phyloP scores from a whole-genome alignment of 495 filamentous ascomycete genomes.

The Jackrogersella minutella region DNA sequence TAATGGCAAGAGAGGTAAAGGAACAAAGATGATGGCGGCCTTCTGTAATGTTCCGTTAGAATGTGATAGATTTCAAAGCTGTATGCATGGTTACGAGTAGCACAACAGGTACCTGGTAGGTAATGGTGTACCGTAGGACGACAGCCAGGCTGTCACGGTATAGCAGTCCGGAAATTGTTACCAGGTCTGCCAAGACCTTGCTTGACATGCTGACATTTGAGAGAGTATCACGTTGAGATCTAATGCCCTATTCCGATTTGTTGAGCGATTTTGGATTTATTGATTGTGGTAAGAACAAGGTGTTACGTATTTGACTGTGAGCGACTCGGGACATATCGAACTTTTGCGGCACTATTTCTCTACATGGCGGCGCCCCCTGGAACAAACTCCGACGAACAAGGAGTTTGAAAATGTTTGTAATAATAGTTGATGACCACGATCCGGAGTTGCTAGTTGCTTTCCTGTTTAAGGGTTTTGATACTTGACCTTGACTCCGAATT shows the following conservation, averaged over 20 bases:
- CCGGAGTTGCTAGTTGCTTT: conserved; percentile 33
- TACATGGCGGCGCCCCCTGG: conserved; percentile 11
- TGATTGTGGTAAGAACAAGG: conserved; percentile 12
- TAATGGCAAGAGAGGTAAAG: conserved; percentile 22
- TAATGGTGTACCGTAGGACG: neutral
- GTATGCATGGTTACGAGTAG: neutral
- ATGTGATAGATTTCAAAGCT: conserved; percentile 10
- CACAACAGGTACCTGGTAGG: neutral
- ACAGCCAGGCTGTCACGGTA: conserved; percentile 16
- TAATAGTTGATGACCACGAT: conserved; percentile 13
- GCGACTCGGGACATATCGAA: conserved; percentile 13
- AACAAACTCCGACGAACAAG: conserved; percentile 25
- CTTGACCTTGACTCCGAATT: conserved; percentile 32
- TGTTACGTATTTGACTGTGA: conserved; percentile 20
- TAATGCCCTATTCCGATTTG: conserved; percentile 30
- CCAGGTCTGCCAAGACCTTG: conserved; percentile 19
- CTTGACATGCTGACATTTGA: conserved; percentile 22
- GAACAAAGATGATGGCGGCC: conserved; percentile 8
- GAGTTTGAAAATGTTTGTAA: conserved; percentile 18
- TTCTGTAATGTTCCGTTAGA: conserved; percentile 24
- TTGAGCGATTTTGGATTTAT: conserved; percentile 1
- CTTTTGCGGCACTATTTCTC: conserved; percentile 1
- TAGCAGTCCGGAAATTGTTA: conserved; percentile 23
- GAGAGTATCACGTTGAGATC: conserved; percentile 18
- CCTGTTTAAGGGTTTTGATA: conserved; percentile 25